Conservation (phyloP, 192 early-diverging fungal species). For the Podila epigama region DNA sequence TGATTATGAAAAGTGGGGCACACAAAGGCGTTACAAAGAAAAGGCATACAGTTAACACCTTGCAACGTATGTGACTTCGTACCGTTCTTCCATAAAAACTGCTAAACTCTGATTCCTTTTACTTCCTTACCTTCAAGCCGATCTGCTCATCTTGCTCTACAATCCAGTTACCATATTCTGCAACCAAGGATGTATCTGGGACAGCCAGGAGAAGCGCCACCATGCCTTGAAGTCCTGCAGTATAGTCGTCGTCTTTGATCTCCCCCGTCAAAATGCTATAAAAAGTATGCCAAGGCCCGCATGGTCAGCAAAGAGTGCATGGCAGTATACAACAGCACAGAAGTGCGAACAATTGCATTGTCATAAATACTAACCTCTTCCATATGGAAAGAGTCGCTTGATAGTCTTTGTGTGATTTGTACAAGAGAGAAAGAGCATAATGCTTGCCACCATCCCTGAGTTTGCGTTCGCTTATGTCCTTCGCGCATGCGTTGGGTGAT, state of each 20-base stretch:
- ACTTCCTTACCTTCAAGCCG: slow-evolving; percentile 59
- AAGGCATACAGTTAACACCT: too few species aligned
- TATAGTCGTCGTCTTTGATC: slow-evolving; percentile 60
- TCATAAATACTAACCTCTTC: slow-evolving; percentile 63
- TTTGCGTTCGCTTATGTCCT: slow-evolving; percentile 54
- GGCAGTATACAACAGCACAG: too few species aligned
- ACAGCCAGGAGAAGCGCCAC: slow-evolving; percentile 44
- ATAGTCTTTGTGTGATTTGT: slow-evolving; percentile 56
- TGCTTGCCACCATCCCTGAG: slow-evolving; percentile 59
- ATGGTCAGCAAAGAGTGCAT: too few species aligned
- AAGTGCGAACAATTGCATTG: too few species aligned
- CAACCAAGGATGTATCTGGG: slow-evolving; percentile 42
- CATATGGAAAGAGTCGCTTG: slow-evolving; percentile 67
- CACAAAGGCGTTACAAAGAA: too few species aligned
- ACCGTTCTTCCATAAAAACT: too few species aligned
- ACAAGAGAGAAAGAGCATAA: slow-evolving; percentile 69
- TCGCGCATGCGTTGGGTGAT: slow-evolving; percentile 55
- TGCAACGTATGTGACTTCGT: too few species aligned
- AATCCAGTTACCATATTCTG: slow-evolving; percentile 64
- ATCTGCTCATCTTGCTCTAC: slow-evolving; percentile 48
- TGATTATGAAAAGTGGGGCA: not conserved
- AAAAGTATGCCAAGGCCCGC: too few species aligned
- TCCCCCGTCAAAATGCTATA: slow-evolving; percentile 60
- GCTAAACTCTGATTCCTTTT: too few species aligned
- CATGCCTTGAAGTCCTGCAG: slow-evolving; percentile 49